Conservation (phyloP, 495 filamentous ascomycete species). For the Tetracladium setigerum region DNA sequence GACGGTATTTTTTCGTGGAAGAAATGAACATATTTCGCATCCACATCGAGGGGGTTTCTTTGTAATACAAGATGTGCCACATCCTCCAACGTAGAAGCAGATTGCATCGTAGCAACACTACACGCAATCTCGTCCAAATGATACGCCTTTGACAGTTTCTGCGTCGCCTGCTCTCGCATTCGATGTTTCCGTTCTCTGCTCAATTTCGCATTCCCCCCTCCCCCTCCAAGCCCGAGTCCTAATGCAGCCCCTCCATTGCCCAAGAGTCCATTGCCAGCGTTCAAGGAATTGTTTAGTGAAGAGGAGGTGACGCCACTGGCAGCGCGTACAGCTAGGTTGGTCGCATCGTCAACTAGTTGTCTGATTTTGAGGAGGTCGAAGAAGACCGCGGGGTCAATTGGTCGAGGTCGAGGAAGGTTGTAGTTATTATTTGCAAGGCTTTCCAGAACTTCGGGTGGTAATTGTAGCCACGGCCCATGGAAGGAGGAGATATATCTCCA, state of each 20-base stretch:
- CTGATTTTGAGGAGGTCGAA: slow-evolving; percentile 78
- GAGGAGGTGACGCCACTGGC: slow-evolving; percentile 61
- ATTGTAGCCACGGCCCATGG: slow-evolving; percentile 79
- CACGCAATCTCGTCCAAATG: slow-evolving; percentile 72
- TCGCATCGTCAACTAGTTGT: slow-evolving; percentile 67
- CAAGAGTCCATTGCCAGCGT: slow-evolving; percentile 36
- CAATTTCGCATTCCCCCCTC: slow-evolving; percentile 53
- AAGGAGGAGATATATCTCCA: slow-evolving; percentile 80
- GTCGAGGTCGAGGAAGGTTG: slow-evolving; percentile 62
- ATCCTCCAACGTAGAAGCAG: slow-evolving; percentile 67
- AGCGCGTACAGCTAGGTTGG: slow-evolving; percentile 66
- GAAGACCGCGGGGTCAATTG: slow-evolving; percentile 73
- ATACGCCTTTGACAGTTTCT: slow-evolving; percentile 68
- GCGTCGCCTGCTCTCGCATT: slow-evolving; percentile 69
- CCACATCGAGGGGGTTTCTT: slow-evolving; percentile 50
- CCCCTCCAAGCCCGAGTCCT: slow-evolving; percentile 51
- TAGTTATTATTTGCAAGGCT: slow-evolving; percentile 72
- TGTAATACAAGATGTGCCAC: slow-evolving; percentile 67
- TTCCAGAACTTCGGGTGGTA: slow-evolving; percentile 74
- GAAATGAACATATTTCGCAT: slow-evolving; percentile 79
- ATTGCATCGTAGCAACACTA: slow-evolving; percentile 77
- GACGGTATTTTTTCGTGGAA: slow-evolving; percentile 84
- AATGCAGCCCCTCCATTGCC: slow-evolving; percentile 47
- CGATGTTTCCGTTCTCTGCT: slow-evolving; percentile 65
- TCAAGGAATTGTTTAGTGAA: slow-evolving; percentile 38